A percentile compares a stretch with the other conserved stretches of the same genome.
Conservation (phyloP, 495 filamentous ascomycete species). For the Aspergillus carlsbadensis region DNA sequence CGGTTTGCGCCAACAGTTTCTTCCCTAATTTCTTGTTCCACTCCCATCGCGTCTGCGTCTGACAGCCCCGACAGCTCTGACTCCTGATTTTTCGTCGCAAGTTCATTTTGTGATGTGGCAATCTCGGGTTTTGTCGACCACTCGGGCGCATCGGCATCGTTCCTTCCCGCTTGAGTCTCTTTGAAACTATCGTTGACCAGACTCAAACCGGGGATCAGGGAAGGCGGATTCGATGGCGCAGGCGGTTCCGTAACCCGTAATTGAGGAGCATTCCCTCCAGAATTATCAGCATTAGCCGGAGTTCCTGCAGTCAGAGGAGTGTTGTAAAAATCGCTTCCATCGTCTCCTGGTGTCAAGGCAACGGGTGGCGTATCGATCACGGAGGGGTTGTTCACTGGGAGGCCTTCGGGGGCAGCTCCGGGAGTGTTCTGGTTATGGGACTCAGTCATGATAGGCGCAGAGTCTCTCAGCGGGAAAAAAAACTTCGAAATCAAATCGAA, state of each 20-base stretch:
- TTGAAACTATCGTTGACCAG: conserved; percentile 31
- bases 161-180: conserved; percentile 16
- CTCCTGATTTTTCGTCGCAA: not conserved
- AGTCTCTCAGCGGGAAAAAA: conserved; percentile 6
- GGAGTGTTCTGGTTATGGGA: conserved; percentile 23
- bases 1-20: not conserved
- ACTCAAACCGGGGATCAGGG: conserved; percentile 42
- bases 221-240: conserved; percentile 15
- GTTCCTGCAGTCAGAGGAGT: conserved; percentile 34
- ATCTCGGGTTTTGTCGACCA: conserved; percentile 4
- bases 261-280: conserved; percentile 2
- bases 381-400: conserved; percentile 24
- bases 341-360: conserved; percentile 33
- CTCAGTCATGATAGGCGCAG: conserved; percentile 41
- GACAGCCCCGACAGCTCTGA: conserved; percentile 9
- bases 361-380: conserved; percentile 36
- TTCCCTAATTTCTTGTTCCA: conserved; percentile 23
- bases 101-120: not conserved
- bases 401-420: conserved; percentile 19
- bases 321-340: conserved; percentile 46
- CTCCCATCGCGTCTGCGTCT: conserved; percentile 34
- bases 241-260: conserved; percentile 8
- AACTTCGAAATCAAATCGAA: not conserved
- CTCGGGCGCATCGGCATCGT: conserved; percentile 17
- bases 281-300: conserved; percentile 12